These are phyloP conservation scores for Paramecium octaurelia DNA, from an alignment of 73 alveolate genomes.

Conservation along the genomic window DNA sequence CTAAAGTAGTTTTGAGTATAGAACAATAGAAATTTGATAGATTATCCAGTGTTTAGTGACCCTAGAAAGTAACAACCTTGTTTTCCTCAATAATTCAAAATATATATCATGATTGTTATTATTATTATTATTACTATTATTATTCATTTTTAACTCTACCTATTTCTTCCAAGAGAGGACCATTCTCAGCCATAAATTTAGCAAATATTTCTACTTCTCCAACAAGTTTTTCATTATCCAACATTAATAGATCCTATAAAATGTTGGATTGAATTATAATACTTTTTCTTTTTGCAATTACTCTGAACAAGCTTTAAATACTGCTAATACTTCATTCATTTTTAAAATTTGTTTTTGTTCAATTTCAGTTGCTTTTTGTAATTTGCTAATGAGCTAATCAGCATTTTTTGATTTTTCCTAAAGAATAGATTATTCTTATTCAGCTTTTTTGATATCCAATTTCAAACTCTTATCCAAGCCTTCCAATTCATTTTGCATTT, in stretches of 20 bases:
- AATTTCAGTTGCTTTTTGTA: neutral
- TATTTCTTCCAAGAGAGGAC: neutral
- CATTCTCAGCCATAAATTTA: conserved; percentile 8
- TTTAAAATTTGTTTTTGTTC: neutral
- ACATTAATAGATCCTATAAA: neutral
- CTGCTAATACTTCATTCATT: neutral
- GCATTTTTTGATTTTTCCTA: neutral
- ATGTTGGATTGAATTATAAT: neutral
- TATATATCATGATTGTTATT: neutral
- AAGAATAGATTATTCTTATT: neutral
- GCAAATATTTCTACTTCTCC: conserved; percentile 41
- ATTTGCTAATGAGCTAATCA: neutral
- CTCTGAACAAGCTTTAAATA: conserved; percentile 19
- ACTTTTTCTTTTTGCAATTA: conserved; percentile 11
- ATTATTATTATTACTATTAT: neutral
- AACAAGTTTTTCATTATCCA: conserved; percentile 1
- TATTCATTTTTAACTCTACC: neutral
- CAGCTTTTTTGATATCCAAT: neutral
- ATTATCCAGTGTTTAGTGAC: no score
- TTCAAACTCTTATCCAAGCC: neutral
- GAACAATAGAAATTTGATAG: neutral
- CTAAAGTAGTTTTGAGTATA: neutral
- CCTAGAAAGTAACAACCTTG: no score
- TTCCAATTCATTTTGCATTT: conserved; percentile 4
- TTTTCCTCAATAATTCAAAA: neutral